phyloP scores from a whole-genome alignment of 768 basidiomycete genomes.

The Termitomyces sp. region DNA sequence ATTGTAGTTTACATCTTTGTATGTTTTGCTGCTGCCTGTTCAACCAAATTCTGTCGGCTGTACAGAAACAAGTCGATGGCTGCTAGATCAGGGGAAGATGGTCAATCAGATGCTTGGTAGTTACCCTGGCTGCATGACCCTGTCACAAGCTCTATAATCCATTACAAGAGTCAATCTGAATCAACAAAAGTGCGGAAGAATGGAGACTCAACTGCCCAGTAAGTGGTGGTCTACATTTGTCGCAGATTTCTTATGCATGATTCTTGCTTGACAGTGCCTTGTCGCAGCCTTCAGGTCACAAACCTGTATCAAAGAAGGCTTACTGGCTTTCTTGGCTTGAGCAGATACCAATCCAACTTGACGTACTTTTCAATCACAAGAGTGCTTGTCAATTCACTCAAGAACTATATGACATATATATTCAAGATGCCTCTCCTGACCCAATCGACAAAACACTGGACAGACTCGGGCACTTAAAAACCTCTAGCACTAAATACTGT shows the following conservation, averaged over 20 bases:
- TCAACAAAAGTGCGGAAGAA: not conserved
- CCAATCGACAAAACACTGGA: not conserved
- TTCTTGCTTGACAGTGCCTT: not conserved
- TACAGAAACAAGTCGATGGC: not conserved
- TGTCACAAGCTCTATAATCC: not conserved
- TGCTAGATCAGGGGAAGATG: not conserved
- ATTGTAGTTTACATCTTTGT: too few species aligned
- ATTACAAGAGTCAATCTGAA: not conserved
- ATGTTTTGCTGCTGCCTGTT: too few species aligned
- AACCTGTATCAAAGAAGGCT: not conserved
- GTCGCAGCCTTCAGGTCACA: not conserved
- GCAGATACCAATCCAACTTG: not conserved
- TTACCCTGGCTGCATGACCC: not conserved
- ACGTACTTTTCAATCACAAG: not conserved
- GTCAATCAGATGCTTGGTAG: not conserved
- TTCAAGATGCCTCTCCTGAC: not conserved
- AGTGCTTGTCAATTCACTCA: not conserved
- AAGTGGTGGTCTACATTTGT: not conserved
- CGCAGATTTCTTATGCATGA: not conserved
- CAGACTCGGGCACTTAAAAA: not conserved
- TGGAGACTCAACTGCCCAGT: not conserved
- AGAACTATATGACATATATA: not conserved
- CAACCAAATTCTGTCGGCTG: too few species aligned
- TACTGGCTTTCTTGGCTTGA: not conserved
- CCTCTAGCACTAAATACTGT: not conserved